Conservation (phyloP, 2,329 filamentous ascomycete species). For the Penicillium sp. region DNA sequence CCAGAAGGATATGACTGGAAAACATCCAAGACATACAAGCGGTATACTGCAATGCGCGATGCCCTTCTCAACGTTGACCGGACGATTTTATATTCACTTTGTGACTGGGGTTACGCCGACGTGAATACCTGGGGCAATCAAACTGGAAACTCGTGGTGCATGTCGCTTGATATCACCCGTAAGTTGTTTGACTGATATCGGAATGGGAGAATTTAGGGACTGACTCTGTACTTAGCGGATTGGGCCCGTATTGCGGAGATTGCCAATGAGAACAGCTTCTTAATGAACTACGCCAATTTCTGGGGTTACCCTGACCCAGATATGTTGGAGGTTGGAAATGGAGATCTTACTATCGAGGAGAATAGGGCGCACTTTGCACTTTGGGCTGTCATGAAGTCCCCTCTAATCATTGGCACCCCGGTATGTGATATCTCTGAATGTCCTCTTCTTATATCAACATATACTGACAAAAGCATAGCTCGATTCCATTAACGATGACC, state of each 20-base stretch:
- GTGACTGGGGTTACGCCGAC: constrained; percentile 54
- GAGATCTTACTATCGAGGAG: constrained; percentile 47
- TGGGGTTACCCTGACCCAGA: constrained; percentile 53
- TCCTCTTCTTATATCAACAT: background rate
- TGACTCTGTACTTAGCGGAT: constrained; percentile 15
- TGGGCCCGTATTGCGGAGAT: constrained; percentile 41
- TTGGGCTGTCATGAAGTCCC: constrained; percentile 53
- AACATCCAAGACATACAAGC: constrained; percentile 46
- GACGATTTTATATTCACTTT: constrained; percentile 53
- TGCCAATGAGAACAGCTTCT: constrained; percentile 51
- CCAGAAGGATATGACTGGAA: constrained; percentile 53
- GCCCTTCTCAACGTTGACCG: constrained; percentile 47
- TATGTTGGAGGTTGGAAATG: constrained; percentile 54
- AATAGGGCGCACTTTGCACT: constrained; percentile 52
- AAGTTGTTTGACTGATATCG: background rate
- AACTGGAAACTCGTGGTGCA: constrained; percentile 50
- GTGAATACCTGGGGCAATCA: constrained; percentile 52
- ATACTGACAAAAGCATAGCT: constrained; percentile 27
- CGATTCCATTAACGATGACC: constrained; percentile 33
- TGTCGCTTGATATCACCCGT: constrained; percentile 36
- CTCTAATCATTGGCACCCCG: constrained; percentile 49
- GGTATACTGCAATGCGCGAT: constrained; percentile 54
- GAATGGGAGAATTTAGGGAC: background rate
- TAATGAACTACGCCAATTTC: constrained; percentile 46
- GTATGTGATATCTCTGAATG: constrained; percentile 20